Conservation (phyloP, 2,329 filamentous ascomycete species). For the Drechmeria coniospora region DNA sequence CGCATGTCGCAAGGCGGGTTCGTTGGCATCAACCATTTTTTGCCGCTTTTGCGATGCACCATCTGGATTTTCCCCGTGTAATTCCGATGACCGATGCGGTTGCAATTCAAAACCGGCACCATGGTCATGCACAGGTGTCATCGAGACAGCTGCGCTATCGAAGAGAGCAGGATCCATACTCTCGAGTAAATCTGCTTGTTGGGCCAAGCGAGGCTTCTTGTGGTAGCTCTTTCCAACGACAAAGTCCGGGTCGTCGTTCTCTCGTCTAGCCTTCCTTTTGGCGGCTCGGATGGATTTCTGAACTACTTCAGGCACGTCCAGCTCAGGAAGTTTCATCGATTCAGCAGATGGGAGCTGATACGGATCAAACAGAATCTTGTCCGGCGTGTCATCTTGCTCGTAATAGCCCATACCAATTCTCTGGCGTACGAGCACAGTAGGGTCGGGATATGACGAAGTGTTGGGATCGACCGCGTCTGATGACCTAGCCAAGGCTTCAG, state of each 20-base stretch:
- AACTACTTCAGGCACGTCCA: conserved; percentile 36
- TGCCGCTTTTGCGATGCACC: conserved; percentile 9
- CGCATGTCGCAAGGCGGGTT: conserved; percentile 34
- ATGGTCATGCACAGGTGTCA: conserved; percentile 8
- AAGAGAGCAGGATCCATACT: conserved; percentile 40
- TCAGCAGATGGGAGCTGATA: conserved; percentile 38
- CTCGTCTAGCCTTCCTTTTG: conserved; percentile 35
- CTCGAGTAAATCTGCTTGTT: conserved; percentile 16
- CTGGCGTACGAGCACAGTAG: conserved; percentile 28
- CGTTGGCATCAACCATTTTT: conserved; percentile 25
- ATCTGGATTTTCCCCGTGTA: conserved; percentile 3
- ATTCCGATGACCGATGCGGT: conserved; percentile 4
- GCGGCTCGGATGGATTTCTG: conserved; percentile 38
- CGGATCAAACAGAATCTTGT: conserved; percentile 44
- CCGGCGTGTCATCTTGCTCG: conserved; percentile 39
- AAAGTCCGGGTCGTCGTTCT: conserved; percentile 41
- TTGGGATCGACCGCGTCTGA: conserved; percentile 15
- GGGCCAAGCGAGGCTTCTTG: conserved; percentile 22
- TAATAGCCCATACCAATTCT: conserved; percentile 46
- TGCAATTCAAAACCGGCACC: conserved; percentile 6
- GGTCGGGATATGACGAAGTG: conserved; percentile 30
- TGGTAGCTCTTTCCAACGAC: conserved; percentile 24
- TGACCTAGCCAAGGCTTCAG: too few relatives aligned
- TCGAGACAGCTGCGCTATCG: conserved; percentile 8
- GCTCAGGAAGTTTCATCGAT: conserved; percentile 24